Evolutionary conservation across 345 rosid genomes (phyloP).

Genomic region (Rhodomyrtus tomentosa): DNA sequence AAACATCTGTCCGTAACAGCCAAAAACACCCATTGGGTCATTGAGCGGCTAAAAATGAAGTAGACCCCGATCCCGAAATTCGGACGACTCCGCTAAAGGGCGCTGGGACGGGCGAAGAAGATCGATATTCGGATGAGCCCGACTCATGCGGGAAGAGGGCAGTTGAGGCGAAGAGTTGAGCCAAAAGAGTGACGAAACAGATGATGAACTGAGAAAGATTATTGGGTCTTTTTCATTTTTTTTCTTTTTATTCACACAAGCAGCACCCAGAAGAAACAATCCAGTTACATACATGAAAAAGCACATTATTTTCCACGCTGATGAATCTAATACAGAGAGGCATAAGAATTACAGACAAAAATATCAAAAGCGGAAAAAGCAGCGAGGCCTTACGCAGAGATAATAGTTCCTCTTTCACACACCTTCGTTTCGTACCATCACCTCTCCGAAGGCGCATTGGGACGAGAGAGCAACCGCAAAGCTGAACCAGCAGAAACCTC

Average conservation of each 20-base stretch:
- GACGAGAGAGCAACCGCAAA: neutral
- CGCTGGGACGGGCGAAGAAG: neutral
- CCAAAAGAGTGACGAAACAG: neutral
- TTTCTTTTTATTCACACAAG: slow-evolving; percentile 7
- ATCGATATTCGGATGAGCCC: neutral
- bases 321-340: slow-evolving; percentile 1
- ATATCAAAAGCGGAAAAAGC: neutral
- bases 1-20: neutral
- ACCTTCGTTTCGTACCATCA: neutral
- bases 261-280: neutral
- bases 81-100: neutral
- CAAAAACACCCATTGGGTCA: neutral
- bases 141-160: neutral
- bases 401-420: neutral
- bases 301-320: slow-evolving; percentile 7
- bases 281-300: slow-evolving; percentile 1
- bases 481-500: neutral
- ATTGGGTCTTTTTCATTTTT: neutral
- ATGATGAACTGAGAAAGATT: neutral
- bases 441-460: neutral
- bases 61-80: neutral
- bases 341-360: slow-evolving; percentile 2
- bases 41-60: neutral
- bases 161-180: neutral
- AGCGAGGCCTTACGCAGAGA: neutral